Evolutionary conservation across 768 basidiomycete species (phyloP), one percentile per base, ranked within the genome.

Genomic region (Polyporus arcularius): DNA sequence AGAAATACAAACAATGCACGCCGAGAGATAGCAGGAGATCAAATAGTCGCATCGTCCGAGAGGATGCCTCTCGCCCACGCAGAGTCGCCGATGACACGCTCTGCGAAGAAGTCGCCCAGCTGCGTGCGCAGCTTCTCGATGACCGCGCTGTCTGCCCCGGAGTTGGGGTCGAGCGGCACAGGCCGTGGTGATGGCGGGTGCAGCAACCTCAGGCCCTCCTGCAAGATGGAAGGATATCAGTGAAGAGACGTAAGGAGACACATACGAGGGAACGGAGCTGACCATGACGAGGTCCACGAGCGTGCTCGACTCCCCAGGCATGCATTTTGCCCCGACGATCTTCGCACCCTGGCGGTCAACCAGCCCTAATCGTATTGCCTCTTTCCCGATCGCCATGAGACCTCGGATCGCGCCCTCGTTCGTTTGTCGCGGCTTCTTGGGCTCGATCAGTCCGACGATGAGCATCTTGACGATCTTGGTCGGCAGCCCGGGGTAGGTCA

Each of bases 381-480:
- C 91, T 67, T 91, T 88, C 0, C 93, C 93, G 3, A 96, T 87
- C 15, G 89, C 90, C 26, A 91, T 81, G 32, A 97, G 80, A 16
- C 94, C 94, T 2, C 94, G 85, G 39, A 98, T 86, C 0, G 96
- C 92, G 45, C 96, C 94, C 73, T 96, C 92, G 56, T 94, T 82
- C 7, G 92, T 91, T 6, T 93, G 94, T 18, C 85, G 80, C 60
- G 85, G 85, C 72, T 90, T 90, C 11, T 82, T 86, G 8, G 84
- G 76, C 3, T 82, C 84, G 43, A 94, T 82, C 2, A 98, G 85
- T 0, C 95, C 94, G 11, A 95, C 82, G 4, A 97, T 80, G 3
- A 98, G 85, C 0, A 96, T 97, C 72, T 97, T 97, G 80, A 95
- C 92, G 50, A 98, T 89, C 14, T 96, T 89, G 31, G 91, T 88